Conservation (phyloP, 164 flowering plant species). For the Tetracentron sinense region DNA sequence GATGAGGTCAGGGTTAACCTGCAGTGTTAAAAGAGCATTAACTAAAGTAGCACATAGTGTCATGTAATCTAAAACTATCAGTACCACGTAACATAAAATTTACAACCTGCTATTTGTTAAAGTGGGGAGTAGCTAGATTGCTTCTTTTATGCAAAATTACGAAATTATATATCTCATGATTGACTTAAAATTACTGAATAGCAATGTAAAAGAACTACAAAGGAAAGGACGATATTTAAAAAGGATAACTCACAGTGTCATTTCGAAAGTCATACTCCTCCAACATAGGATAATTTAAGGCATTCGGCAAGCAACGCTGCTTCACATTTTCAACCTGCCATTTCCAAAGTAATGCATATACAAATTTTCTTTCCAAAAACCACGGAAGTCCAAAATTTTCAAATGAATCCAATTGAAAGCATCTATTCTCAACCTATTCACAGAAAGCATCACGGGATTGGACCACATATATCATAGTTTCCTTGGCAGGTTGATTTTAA, state of each 20-base stretch:
- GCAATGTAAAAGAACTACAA: neutral
- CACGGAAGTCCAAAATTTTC: neutral
- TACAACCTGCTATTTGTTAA: too few relatives aligned
- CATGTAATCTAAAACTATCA: neutral
- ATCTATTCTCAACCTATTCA: too few relatives aligned
- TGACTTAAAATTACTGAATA: neutral
- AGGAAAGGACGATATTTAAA: neutral
- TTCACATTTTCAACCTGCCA: conserved; percentile 94
- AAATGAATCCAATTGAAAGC: too few relatives aligned
- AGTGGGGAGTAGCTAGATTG: neutral
- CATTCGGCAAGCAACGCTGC: conserved; percentile 94
- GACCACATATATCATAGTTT: too few relatives aligned
- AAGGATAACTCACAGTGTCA: conserved; percentile 68
- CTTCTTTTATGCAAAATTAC: neutral
- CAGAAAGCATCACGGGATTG: neutral
- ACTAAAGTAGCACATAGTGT: neutral
- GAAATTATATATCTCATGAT: neutral
- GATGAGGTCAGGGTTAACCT: conserved; percentile 96
- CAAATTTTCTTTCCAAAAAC: neutral
- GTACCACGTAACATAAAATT: neutral
- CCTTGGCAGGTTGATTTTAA: too few relatives aligned
- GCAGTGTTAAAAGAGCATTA: conserved; percentile 14
- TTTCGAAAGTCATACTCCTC: conserved; percentile 99
- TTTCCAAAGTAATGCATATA: neutral
- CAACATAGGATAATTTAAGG: conserved; percentile 93